phyloP scores from a whole-genome alignment of 371 early-diverging fungal genomes.

The Mortierella sp. region DNA sequence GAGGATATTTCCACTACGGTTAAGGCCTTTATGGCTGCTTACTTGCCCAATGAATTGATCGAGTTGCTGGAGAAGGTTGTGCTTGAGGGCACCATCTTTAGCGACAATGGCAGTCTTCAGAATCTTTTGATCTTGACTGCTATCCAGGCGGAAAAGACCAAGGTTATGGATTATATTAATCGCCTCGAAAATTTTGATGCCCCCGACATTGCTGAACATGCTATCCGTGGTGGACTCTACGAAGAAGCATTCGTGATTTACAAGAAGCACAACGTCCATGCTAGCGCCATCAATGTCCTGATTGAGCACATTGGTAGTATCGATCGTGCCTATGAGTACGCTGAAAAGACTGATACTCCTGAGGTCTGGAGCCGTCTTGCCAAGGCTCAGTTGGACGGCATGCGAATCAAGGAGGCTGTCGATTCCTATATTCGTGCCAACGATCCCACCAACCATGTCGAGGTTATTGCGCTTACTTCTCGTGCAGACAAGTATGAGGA shows the following conservation, averaged over 20 bases:
- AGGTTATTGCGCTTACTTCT: conserved; percentile 87
- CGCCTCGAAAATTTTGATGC: conserved; percentile 96
- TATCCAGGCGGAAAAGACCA: conserved; percentile 91
- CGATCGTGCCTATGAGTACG: conserved; percentile 96
- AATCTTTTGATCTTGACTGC: conserved; percentile 98
- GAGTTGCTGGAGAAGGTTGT: conserved; percentile 97
- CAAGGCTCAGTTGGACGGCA: conserved; percentile 92
- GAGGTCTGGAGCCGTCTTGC: conserved; percentile 96
- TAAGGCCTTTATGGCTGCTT: conserved; percentile 98
- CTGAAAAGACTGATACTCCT: conserved; percentile 88
- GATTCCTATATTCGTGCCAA: conserved; percentile 96
- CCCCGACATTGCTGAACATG: conserved; percentile 95
- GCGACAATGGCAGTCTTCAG: conserved; percentile 96
- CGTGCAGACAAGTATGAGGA: conserved; percentile 92
- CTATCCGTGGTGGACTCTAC: conserved; percentile 86
- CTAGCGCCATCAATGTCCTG: conserved; percentile 89
- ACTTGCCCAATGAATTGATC: conserved; percentile 94
- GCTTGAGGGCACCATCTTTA: conserved; percentile 90
- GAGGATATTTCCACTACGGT: conserved; percentile 97
- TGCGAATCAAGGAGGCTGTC: conserved; percentile 94
- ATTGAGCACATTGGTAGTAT: conserved; percentile 92
- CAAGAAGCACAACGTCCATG: conserved; percentile 91
- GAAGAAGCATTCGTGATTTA: conserved; percentile 98
- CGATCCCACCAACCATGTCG: conserved; percentile 90
- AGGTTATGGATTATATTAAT: conserved; percentile 94